A percentile compares a stretch with the other conserved stretches of the same genome.
These are phyloP conservation scores for Viola odorata DNA, from an alignment of 345 rosid genomes.

Conservation along the genomic window DNA sequence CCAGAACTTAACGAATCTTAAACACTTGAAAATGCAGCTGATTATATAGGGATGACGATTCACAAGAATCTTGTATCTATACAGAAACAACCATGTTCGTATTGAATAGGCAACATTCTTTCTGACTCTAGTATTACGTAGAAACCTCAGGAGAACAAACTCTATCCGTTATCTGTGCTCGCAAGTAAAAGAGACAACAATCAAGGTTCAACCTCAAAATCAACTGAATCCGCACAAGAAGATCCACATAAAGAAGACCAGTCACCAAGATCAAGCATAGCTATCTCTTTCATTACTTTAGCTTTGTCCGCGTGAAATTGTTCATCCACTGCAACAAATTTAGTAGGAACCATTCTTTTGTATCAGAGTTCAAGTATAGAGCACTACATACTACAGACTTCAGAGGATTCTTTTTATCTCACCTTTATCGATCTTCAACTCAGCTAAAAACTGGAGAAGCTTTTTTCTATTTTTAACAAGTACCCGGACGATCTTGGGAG, in stretches of 20 bases:
- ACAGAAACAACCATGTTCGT: background rate
- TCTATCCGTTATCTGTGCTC: background rate
- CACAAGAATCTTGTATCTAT: background rate
- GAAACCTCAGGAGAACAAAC: background rate
- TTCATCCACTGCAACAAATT: constrained; percentile 25
- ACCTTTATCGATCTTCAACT: constrained; percentile 18
- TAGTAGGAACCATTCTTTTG: background rate
- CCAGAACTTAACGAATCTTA: no score
- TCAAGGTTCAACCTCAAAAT: constrained; percentile 13
- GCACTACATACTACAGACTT: background rate
- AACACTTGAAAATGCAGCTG: background rate
- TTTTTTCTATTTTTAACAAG: constrained; percentile 17
- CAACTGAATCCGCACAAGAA: constrained; percentile 17
- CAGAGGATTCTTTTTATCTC: background rate
- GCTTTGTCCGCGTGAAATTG: constrained; percentile 38
- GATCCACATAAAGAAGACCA: background rate
- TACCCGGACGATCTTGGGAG: constrained; percentile 16
- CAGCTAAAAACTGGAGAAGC: constrained; percentile 18
- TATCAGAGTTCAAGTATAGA: background rate
- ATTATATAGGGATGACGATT: background rate
- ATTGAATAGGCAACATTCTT: background rate
- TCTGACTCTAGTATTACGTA: background rate
- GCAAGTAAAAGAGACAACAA: background rate
- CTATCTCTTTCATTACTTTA: constrained; percentile 29
- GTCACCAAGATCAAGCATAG: constrained; percentile 21